Evolutionary conservation across 2,329 filamentous ascomycete species (phyloP).

Genomic region (Pseudodiploospora longispora): DNA sequence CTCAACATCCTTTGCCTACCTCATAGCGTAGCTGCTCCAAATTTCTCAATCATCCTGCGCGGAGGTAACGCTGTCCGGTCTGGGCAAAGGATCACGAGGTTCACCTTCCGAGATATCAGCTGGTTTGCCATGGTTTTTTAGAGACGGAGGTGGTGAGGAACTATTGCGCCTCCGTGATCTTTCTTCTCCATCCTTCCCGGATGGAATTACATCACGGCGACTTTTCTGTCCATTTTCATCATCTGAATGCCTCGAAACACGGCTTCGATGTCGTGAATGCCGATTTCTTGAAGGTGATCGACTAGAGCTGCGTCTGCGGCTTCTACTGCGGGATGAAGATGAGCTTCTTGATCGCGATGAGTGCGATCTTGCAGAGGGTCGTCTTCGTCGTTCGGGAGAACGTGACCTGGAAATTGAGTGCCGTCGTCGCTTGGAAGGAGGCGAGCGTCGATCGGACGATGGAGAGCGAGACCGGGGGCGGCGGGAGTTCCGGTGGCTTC

Average conservation of each 20-base stretch:
- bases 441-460: constrained; percentile 33
- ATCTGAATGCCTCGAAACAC: neutral
- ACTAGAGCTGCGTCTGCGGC: constrained; percentile 15
- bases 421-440: constrained; percentile 41
- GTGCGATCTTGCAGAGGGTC: constrained; percentile 22
- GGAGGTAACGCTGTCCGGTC: constrained; percentile 9
- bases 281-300: constrained; percentile 8
- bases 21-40: constrained; percentile 10
- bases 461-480: constrained; percentile 24
- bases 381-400: constrained; percentile 33
- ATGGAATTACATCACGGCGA: neutral
- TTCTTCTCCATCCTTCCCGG: constrained; percentile 8
- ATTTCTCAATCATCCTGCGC: constrained; percentile 16
- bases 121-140: constrained; percentile 41
- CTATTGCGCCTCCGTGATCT: constrained; percentile 36
- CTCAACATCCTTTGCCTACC: neutral
- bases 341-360: constrained; percentile 34
- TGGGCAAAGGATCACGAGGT: constrained; percentile 13
- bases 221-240: constrained; percentile 1
- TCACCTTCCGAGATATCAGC: constrained; percentile 45
- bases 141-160: constrained; percentile 44
- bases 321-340: constrained; percentile 23
- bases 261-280: neutral
- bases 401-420: constrained; percentile 41
- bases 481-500: constrained; percentile 12